Evolutionary conservation across 352 stramenopile species (phyloP), one percentile per base, ranked within the genome.

Genomic region (Phytophthora sp.): DNA sequence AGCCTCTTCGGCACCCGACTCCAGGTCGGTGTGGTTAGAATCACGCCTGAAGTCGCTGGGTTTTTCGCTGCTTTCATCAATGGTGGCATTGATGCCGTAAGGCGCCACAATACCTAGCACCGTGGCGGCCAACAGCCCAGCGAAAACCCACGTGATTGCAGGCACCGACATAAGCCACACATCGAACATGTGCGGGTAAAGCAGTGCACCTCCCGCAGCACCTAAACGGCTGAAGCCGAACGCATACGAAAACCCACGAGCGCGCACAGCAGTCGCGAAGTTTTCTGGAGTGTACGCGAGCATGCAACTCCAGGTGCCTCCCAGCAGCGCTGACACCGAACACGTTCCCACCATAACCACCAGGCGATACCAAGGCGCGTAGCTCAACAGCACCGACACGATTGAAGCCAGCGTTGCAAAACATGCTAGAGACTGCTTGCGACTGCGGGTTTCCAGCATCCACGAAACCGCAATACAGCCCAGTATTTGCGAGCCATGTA

Each of bases 101-200:
- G 51, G 61, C 17, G 66, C 24, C 17, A 72, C 62, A 49, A 68
- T 13, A 4, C 56, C 62, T 0, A 62, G 17, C 17, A 66, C 67
- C 5, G 54, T 56, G 18, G 44, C 38, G 18, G 37, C 51, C 34
- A 76, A 41, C 11, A 61, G 15, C 17, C 55, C 62, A 4, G 62
- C 67, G 37, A 76, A 76, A 11, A 69, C 43, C 67, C 67, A 76
- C n/a, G 55, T 62, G 27, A 76, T 62, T 18, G 32, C 34, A 26
- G 38, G 42, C 41, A 72, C 57, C 11, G 67, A 76, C 67, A 72
- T 52, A 9, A 69, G 26, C 67, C 62, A 72, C 45, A 72, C 62
- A 24, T 72, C 62, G 27, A 69, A 76, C 62, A 76, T 72, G 45
- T 67, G 62, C 31, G 67, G 62, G 26, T 69, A 76, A n/a, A 76